Conservation (phyloP, 768 basidiomycete genomes). For the Macrolepiota dolichaula region DNA sequence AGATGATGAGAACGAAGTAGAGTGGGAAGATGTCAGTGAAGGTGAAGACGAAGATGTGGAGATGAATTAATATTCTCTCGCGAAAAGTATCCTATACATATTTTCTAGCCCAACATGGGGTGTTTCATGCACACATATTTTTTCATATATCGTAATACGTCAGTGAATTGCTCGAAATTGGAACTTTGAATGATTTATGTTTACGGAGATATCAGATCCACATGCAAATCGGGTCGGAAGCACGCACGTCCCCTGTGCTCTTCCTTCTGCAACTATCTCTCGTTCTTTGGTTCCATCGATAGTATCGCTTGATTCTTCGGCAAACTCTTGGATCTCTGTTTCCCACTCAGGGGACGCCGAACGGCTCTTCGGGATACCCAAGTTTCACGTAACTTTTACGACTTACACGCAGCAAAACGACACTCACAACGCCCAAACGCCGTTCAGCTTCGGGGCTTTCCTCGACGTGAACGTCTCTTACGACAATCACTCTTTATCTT, state of each 20-base stretch:
- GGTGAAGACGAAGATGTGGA: constrained; percentile 57
- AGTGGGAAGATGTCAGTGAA: constrained; percentile 62
- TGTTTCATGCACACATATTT: background rate
- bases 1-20: constrained; percentile 53
- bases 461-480: background rate
- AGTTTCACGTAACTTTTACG: background rate
- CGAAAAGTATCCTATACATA: background rate
- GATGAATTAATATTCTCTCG: constrained; percentile 38
- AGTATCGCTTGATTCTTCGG: background rate
- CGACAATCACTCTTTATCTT: background rate
- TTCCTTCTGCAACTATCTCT: constrained; percentile 1
- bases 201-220: too few species aligned
- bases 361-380: background rate
- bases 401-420: background rate
- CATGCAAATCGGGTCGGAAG: too few species aligned
- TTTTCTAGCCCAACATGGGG: background rate
- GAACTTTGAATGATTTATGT: too few species aligned
- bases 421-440: background rate
- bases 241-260: too few species aligned
- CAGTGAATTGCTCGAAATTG: too few species aligned
- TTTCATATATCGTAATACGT: background rate
- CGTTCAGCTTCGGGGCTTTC: background rate
- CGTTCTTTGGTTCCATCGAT: background rate
- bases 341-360: background rate
- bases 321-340: background rate